These are phyloP conservation scores for Leersia perrieri DNA, from an alignment of 176 grass and related monocot genomes.

Conservation along the genomic window DNA sequence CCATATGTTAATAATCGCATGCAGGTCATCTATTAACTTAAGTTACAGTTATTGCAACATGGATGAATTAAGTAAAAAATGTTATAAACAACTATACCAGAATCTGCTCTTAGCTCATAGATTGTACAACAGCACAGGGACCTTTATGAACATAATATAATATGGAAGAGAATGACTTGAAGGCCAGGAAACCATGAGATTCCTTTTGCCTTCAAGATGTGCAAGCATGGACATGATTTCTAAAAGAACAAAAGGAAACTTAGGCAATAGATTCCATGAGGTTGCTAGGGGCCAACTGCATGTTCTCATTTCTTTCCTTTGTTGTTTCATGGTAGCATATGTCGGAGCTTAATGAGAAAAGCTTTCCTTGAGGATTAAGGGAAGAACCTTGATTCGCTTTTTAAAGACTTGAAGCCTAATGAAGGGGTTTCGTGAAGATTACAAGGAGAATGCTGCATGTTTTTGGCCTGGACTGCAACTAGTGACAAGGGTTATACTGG, in stretches of 20 bases:
- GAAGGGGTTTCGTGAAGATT: conserved; percentile 23
- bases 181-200: conserved; percentile 53
- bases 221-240: conserved; percentile 47
- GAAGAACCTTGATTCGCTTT: conserved; percentile 68
- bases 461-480: background rate
- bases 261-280: conserved; percentile 41
- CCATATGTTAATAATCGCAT: background rate
- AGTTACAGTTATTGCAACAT: background rate
- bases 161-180: conserved; percentile 57
- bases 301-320: conserved; percentile 37
- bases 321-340: conserved; percentile 42
- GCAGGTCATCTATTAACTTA: background rate
- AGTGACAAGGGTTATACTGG: background rate
- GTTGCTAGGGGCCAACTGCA: conserved; percentile 37
- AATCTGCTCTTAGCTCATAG: conserved; percentile 7
- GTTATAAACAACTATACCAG: background rate
- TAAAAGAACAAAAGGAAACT: conserved; percentile 47
- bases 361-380: conserved; percentile 82
- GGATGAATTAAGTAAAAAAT: conserved; percentile 2
- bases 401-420: conserved; percentile 26
- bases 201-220: conserved; percentile 28
- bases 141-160: conserved; percentile 38
- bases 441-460: background rate
- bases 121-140: conserved; percentile 7
- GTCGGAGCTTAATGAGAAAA: conserved; percentile 32